Conservation (phyloP, 2,329 filamentous ascomycete genomes). For the Thelonectria olida region DNA sequence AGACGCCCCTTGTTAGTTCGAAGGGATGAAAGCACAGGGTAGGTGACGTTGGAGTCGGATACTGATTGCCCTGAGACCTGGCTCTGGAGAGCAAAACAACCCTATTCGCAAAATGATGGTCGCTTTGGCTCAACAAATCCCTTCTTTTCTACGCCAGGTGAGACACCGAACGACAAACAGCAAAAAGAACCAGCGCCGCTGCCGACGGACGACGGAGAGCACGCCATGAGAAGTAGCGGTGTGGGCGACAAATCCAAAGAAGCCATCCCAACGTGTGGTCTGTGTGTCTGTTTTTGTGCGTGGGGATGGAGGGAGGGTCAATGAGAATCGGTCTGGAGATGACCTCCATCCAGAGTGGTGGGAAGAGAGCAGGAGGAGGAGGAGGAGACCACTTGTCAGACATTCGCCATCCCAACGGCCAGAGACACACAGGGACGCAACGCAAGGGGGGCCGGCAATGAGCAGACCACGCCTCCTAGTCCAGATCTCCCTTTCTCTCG, state of each 20-base stretch:
- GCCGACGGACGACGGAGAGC: conserved; percentile 26
- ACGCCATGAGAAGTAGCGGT: conserved; percentile 37
- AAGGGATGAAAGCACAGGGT: background rate
- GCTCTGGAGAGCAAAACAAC: background rate
- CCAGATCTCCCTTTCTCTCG: conserved; percentile 3
- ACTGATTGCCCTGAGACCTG: conserved; percentile 2
- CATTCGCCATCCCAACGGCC: background rate
- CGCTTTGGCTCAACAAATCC: background rate
- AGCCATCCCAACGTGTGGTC: conserved; percentile 28
- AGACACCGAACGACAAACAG: conserved; percentile 27
- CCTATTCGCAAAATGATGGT: background rate
- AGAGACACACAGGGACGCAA: background rate
- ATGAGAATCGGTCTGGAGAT: conserved; percentile 10
- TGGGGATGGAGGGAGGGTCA: conserved; percentile 19
- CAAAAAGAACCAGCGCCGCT: conserved; percentile 25
- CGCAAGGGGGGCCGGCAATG: conserved; percentile 5
- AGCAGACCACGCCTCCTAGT: conserved; percentile 11
- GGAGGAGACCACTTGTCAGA: background rate
- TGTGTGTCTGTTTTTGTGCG: conserved; percentile 29
- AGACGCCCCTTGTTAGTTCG: background rate
- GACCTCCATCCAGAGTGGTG: background rate
- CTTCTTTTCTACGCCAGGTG: conserved; percentile 33
- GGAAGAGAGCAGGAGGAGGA: conserved; percentile 9
- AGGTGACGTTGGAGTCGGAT: background rate
- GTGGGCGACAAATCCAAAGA: conserved; percentile 26